Percentiles rank a stretch among this genome's conserved stretches.
These are phyloP conservation scores for Nicotiana benthamiana DNA, from an alignment of 257 asterid species.

Conservation along the genomic window DNA sequence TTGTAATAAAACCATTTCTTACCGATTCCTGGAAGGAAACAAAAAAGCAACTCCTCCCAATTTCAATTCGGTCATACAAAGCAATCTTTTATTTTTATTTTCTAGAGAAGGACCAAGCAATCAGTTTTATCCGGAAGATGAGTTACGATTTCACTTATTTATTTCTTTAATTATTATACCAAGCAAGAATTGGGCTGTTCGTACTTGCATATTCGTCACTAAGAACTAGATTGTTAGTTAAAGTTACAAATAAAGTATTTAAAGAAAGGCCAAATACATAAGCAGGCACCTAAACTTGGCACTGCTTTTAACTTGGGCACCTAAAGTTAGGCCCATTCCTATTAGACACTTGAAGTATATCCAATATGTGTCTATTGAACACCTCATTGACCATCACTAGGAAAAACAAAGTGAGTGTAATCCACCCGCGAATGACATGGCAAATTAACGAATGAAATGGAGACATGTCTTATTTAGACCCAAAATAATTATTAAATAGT, in stretches of 20 bases:
- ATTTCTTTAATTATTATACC: background rate
- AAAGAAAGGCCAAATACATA: too few species aligned
- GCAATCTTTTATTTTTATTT: background rate
- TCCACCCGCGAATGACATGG: too few species aligned
- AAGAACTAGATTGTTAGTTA: constrained; percentile 2
- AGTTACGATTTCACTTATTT: background rate
- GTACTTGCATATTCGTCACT: background rate
- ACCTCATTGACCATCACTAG: too few species aligned
- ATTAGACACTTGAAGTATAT: too few species aligned
- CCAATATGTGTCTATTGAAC: too few species aligned
- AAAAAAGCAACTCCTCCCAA: background rate
- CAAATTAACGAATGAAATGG: too few species aligned
- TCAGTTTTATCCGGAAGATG: background rate
- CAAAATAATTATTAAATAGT: too few species aligned
- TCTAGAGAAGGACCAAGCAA: background rate
- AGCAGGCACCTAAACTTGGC: too few species aligned
- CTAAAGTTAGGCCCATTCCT: too few species aligned
- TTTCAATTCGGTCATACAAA: background rate
- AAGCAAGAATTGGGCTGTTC: background rate
- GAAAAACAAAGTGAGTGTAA: too few species aligned
- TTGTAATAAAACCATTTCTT: background rate
- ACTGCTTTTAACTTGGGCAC: too few species aligned
- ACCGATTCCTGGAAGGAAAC: background rate
- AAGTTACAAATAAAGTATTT: background rate
- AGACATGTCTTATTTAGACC: too few species aligned